These are phyloP conservation scores for Pseudohalonectria lignicola DNA, from an alignment of 2,329 filamentous ascomycete species.

Conservation along the genomic window DNA sequence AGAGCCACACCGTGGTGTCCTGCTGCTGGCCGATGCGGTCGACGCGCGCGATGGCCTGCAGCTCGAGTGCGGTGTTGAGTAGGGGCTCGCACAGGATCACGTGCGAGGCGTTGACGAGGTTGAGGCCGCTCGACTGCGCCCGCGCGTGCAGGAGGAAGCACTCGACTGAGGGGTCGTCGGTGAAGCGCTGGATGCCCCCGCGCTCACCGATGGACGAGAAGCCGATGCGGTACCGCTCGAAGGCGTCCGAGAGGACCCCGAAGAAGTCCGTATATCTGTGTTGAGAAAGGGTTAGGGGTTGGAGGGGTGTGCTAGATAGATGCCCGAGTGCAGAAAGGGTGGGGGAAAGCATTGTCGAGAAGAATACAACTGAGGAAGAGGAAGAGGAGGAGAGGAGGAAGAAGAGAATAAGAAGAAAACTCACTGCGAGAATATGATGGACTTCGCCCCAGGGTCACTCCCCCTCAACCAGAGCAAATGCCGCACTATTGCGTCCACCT, in stretches of 20 bases:
- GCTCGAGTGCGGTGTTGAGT: constrained; percentile 84
- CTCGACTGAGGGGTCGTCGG: constrained; percentile 60
- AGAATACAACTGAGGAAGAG: no score
- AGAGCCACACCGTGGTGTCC: constrained; percentile 90
- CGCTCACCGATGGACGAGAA: constrained; percentile 58
- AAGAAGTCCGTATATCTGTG: constrained; percentile 64
- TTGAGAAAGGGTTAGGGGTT: constrained; percentile 1
- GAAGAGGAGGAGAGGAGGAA: background rate
- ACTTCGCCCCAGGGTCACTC: constrained; percentile 78
- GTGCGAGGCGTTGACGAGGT: constrained; percentile 84
- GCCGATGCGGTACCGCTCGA: constrained; percentile 61
- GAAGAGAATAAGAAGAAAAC: constrained; percentile 4
- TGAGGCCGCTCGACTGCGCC: constrained; percentile 79
- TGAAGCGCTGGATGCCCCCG: constrained; percentile 66
- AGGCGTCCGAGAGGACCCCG: constrained; percentile 58
- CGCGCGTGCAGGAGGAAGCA: constrained; percentile 85
- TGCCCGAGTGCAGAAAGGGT: background rate
- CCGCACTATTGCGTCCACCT: constrained; percentile 72
- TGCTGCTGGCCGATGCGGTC: constrained; percentile 87
- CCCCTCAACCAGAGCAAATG: constrained; percentile 80
- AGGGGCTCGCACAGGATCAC: constrained; percentile 92
- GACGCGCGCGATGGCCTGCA: constrained; percentile 90
- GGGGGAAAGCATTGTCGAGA: no score
- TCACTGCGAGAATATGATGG: constrained; percentile 83
- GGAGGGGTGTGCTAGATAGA: background rate